These are phyloP conservation scores for Aspergillus arachidicola DNA, from an alignment of 2,329 filamentous ascomycete species.

Conservation along the genomic window DNA sequence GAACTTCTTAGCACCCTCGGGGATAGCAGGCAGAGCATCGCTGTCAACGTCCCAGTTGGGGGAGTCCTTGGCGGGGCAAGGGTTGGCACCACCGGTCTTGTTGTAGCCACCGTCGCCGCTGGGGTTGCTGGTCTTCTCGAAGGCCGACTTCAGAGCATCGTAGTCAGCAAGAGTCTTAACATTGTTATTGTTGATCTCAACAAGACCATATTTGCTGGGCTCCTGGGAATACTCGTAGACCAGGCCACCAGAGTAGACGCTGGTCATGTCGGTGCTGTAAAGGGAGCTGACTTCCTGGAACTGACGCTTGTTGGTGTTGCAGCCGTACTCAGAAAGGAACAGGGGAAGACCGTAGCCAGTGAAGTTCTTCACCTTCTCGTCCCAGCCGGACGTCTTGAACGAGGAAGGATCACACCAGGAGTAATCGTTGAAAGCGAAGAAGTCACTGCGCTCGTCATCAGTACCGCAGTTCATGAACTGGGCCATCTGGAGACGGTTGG, in stretches of 20 bases:
- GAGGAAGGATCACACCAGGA: conserved; percentile 76
- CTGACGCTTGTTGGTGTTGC: conserved; percentile 76
- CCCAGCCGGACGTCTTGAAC: conserved; percentile 76
- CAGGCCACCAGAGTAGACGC: conserved; percentile 91
- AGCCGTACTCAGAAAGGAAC: conserved; percentile 95
- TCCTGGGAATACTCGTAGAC: conserved; percentile 96
- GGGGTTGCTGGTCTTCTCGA: conserved; percentile 54
- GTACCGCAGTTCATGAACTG: conserved; percentile 91
- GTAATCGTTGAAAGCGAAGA: conserved; percentile 87
- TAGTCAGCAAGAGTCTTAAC: conserved; percentile 67
- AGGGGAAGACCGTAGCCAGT: conserved; percentile 83
- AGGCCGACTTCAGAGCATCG: conserved; percentile 55
- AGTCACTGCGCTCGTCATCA: conserved; percentile 82
- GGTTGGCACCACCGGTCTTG: conserved; percentile 52
- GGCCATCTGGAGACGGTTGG: conserved; percentile 84
- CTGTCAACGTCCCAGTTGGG: conserved; percentile 60
- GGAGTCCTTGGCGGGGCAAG: conserved; percentile 56
- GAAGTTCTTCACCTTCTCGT: conserved; percentile 86
- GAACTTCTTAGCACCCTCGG: conserved; percentile 57
- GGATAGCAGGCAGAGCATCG: conserved; percentile 59
- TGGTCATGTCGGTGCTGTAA: conserved; percentile 81
- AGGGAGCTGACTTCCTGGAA: conserved; percentile 80
- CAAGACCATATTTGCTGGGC: conserved; percentile 77
- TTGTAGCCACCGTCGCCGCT: conserved; percentile 63
- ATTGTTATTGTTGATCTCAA: conserved; percentile 60